Evolutionary conservation across 2,329 filamentous ascomycete genomes (phyloP).

Genomic region (Pestalotiopsis fici): DNA sequence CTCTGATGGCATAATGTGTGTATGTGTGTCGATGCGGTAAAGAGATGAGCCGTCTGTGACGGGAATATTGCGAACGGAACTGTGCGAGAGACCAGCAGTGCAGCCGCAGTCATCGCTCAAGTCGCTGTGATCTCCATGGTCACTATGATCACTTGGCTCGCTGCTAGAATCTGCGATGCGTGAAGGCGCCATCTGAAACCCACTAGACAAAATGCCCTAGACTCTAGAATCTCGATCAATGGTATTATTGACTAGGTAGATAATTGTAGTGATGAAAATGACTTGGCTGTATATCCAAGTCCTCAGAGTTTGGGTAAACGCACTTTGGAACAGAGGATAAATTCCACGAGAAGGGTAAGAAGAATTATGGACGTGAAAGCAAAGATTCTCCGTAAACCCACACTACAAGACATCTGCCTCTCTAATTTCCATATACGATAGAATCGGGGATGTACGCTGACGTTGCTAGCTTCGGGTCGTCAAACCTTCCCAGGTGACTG

Average conservation of each 20-base stretch:
- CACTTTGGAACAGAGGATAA: not conserved
- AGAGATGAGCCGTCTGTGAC: slow-evolving; percentile 19
- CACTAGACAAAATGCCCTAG: slow-evolving; percentile 1
- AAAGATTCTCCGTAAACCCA: not conserved
- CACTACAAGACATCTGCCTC: not conserved
- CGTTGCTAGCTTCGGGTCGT: slow-evolving; percentile 4
- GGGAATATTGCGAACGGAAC: not conserved
- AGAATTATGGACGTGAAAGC: not conserved
- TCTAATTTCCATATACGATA: not conserved
- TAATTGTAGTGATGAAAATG: not conserved
- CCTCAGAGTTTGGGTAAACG: not conserved
- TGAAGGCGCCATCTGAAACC: slow-evolving; percentile 20
- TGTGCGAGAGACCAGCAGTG: not conserved
- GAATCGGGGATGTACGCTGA: not conserved
- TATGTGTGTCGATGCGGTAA: slow-evolving; percentile 37
- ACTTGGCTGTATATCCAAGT: not conserved
- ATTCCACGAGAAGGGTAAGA: not conserved
- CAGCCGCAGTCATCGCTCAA: slow-evolving; percentile 12
- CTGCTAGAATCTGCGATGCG: slow-evolving; percentile 12
- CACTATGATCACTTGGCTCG: slow-evolving; percentile 1
- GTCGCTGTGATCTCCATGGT: slow-evolving; percentile 5
- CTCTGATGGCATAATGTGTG: slow-evolving; percentile 35
- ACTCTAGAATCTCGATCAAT: not conserved
- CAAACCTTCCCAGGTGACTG: not conserved
- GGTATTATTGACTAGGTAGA: not conserved